These are phyloP conservation scores for Aureobasidium pullulans DNA, from an alignment of 2,329 filamentous ascomycete species.

Conservation along the genomic window DNA sequence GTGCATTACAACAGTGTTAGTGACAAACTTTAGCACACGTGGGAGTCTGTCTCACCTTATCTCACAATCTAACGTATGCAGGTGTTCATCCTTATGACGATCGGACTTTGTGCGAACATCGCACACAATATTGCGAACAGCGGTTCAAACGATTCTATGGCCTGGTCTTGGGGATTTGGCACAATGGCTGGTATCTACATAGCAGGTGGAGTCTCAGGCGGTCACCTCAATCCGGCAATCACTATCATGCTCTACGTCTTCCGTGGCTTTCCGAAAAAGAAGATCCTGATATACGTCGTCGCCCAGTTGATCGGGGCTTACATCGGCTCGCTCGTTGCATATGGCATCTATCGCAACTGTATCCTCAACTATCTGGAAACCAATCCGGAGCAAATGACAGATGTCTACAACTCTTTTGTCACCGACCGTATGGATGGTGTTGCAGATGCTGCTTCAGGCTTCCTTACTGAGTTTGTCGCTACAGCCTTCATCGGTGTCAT, in stretches of 20 bases:
- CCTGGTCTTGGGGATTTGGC: conserved; percentile 38
- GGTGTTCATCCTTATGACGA: conserved; percentile 22
- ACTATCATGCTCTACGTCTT: conserved; percentile 36
- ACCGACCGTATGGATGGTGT: conserved; percentile 36
- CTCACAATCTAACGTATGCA: background rate
- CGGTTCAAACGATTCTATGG: conserved; percentile 34
- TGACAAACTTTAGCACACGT: too few species aligned
- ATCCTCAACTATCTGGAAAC: conserved; percentile 25
- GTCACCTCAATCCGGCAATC: conserved; percentile 43
- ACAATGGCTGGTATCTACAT: conserved; percentile 41
- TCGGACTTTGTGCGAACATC: conserved; percentile 46
- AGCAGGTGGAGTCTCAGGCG: conserved; percentile 36
- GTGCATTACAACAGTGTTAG: too few species aligned
- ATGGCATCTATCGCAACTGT: conserved; percentile 31
- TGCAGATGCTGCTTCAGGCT: conserved; percentile 39
- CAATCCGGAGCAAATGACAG: conserved; percentile 15
- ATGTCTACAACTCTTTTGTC: conserved; percentile 36
- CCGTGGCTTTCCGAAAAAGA: conserved; percentile 46
- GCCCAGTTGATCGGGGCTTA: conserved; percentile 49
- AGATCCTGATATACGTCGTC: conserved; percentile 43
- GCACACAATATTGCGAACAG: conserved; percentile 36
- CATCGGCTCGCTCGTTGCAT: conserved; percentile 41
- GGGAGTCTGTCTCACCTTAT: background rate
- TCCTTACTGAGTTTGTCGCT: conserved; percentile 43
- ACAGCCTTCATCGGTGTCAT: conserved; percentile 35